These are phyloP conservation scores for Austropuccinia psidii DNA, from an alignment of 1,284 basidiomycete genomes.

Conservation along the genomic window DNA sequence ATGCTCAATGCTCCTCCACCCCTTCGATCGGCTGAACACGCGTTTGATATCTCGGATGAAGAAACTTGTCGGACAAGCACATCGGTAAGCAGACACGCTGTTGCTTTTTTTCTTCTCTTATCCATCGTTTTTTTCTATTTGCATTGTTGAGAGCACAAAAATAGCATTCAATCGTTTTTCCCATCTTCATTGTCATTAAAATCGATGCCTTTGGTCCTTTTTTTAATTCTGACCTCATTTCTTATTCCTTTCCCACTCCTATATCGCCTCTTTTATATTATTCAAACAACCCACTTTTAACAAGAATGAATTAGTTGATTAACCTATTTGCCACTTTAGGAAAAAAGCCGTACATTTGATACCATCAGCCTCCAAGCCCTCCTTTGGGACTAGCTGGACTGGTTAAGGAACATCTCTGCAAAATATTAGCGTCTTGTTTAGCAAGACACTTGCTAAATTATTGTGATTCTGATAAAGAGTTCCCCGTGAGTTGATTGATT, in stretches of 20 bases:
- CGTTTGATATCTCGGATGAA: conserved; percentile 65
- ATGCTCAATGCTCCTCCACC: conserved; percentile 76
- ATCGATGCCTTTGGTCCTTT: neutral
- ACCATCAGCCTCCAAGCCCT: conserved; percentile 73
- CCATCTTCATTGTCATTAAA: neutral
- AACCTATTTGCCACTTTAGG: conserved; percentile 85
- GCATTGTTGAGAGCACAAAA: neutral
- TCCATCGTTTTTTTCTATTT: neutral
- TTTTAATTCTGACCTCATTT: conserved; percentile 19
- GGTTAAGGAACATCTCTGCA: conserved; percentile 57
- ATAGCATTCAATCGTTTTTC: neutral
- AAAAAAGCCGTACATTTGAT: conserved; percentile 89
- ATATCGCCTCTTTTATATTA: too few species aligned
- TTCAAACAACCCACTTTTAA: conserved; percentile 4
- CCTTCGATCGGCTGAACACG: conserved; percentile 54
- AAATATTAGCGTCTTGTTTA: conserved; percentile 70
- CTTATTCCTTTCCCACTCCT: conserved; percentile 10
- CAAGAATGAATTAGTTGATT: conserved; percentile 52
- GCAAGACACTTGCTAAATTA: conserved; percentile 75
- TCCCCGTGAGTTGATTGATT: conserved; percentile 59
- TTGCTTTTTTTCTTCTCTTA: neutral
- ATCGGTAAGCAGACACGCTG: conserved; percentile 40
- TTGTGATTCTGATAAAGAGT: conserved; percentile 73
- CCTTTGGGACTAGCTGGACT: conserved; percentile 73
- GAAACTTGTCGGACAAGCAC: conserved; percentile 62